Base-by-base conservation (phyloP, 1,139 yeast genomes). In the Taphrina communis region DNA sequence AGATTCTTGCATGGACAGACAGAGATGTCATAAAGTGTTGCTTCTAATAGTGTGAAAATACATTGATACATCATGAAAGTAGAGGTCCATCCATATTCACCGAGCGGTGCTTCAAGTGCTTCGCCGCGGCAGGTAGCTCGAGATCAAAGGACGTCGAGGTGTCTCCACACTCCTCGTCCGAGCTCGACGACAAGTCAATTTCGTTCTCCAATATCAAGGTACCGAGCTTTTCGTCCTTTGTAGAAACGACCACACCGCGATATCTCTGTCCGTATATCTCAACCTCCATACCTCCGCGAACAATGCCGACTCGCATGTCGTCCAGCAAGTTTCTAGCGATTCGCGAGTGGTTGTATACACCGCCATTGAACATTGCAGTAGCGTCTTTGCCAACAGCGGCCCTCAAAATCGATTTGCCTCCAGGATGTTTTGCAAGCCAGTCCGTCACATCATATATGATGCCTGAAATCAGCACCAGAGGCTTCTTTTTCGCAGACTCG, bases 321-420 rank as follows among this genome's bases (percentile, higher is more conserved):
- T 97, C 96, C 77, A 94, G 86, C 79, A 94, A 82, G 81, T 94
- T 94, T 81, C 94, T 97, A 61, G 97, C 99, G 72, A 98, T 98
- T 77, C 93, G 94, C 60, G 97, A 90, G 81, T 94, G 99, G 66
- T 90, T 88, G 80, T 94, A 94, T 57, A 94, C 98, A 76, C 97
- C 98, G 76, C 99, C 99, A 78, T 92, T 92, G 84, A 94, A 94
- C 5, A 97, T 97, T 76, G 90, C 90, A 53, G 98, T 92, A 66
- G 97, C 97, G 80, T 94, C 99, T 80, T 91, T 93, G 77, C 98
- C 98, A 73, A 89, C 82, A 6, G 97, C 92, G 53, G 96, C 89
- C 77, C 86, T 84, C 73, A 94, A 82, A 74, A 94, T 84, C 63
- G 96, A 90, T 78, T 87, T 88, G 74, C 99, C 99, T 84, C 99